These are phyloP conservation scores for Cystobasidiaceae sp. DNA, from an alignment of 1,284 basidiomycete genomes.

Conservation along the genomic window DNA sequence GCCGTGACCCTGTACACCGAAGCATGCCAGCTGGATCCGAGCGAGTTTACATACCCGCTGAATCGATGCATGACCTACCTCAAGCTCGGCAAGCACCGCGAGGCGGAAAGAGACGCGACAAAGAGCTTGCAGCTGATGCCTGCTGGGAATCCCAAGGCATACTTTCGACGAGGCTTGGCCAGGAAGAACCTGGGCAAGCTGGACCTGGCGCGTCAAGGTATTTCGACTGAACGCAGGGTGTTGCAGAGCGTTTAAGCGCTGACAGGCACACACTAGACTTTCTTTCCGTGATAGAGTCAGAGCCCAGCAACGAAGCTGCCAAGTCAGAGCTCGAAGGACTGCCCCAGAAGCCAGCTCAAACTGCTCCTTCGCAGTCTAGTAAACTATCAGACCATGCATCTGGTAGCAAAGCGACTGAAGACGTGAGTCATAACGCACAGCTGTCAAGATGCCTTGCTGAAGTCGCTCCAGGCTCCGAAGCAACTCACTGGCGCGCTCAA, in stretches of 20 bases:
- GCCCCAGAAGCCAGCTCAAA: slow-evolving; percentile 57
- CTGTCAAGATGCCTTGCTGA: not conserved
- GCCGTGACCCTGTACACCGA: slow-evolving; percentile 65
- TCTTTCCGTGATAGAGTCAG: slow-evolving; percentile 54
- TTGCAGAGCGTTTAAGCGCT: slow-evolving; percentile 32
- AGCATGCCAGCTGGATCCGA: slow-evolving; percentile 61
- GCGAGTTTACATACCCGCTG: slow-evolving; percentile 62
- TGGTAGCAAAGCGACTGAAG: not conserved
- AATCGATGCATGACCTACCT: slow-evolving; percentile 77
- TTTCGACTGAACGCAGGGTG: not conserved
- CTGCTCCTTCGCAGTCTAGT: slow-evolving; percentile 46
- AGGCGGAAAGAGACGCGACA: slow-evolving; percentile 46
- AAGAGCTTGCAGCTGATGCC: slow-evolving; percentile 33
- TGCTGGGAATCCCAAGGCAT: slow-evolving; percentile 59
- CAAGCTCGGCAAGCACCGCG: slow-evolving; percentile 60
- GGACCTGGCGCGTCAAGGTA: slow-evolving; percentile 57
- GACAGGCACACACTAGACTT: slow-evolving; percentile 54
- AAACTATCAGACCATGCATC: not conserved
- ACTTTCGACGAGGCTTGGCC: slow-evolving; percentile 67
- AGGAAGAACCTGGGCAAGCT: slow-evolving; percentile 54
- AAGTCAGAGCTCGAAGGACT: slow-evolving; percentile 31
- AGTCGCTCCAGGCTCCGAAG: not conserved
- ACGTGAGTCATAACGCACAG: not conserved
- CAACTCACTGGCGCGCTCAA: not conserved
- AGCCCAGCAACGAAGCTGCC: slow-evolving; percentile 43